Base-by-base conservation (phyloP, 768 basidiomycete species). In the Cystofilobasidium bisporidii region DNA sequence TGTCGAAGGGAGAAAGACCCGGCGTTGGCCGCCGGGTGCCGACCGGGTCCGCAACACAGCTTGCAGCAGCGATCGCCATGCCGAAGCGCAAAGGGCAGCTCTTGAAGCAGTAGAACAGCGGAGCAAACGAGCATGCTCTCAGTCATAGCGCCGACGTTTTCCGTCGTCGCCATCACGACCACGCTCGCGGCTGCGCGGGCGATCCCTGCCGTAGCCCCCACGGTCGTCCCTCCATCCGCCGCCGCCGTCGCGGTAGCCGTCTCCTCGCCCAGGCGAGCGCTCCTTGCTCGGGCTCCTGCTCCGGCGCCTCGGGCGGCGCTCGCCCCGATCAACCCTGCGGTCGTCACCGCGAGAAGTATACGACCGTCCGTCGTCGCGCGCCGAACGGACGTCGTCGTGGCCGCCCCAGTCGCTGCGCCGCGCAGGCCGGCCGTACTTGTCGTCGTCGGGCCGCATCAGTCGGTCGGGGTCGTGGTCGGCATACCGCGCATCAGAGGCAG, bases 341-440 rank as follows among this genome's bases (percentile, higher is more conserved):
- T 61, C 64, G 20, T 61, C 40, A 1, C 64, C 43, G 22, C 48
- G 47, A 33, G 59, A 55, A 55, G 67, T 60, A 28, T 53, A 33
- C 57, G 36, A 43, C 64, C 26, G 36, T 62, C 69, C 45, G 64
- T 71, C 70, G 61, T 71, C 70, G 47, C 69, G 28, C 38, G 69
- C 50, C 24, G 64, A 30, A 26, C 72, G 69, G 61, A n/a, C 70
- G 67, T 56, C 69, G 53, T n/a, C 64, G 58, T 66, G 45, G 15
- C 45, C 20, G 28, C 47, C 58, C 65, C 58, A 60, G 10, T 63
- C 61, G n/a, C 48, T 32, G 26, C 61, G 41, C 15, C 36, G n/a
- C 18, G 50, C 17, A 32, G 47, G 33, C n/a, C 28, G 59, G 40
- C 33, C 8, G 58, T 36, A 28, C 17, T 17, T 53, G 33, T 66